phyloP scores from a whole-genome alignment of 768 basidiomycete species.

The Filobasidium floriforme region DNA sequence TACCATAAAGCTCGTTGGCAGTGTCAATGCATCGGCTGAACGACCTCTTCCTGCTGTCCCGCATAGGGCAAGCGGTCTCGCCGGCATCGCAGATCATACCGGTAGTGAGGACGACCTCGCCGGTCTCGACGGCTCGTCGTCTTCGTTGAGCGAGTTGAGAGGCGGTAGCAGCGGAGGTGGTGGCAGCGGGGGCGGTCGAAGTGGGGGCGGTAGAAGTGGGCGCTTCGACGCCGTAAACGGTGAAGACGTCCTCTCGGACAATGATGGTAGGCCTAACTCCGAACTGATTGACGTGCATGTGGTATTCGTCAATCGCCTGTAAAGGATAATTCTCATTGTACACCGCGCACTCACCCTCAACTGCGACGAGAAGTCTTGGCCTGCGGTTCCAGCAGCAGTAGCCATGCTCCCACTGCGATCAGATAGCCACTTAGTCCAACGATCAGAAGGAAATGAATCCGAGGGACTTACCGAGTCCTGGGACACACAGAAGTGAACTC shows the following conservation, averaged over 20 bases:
- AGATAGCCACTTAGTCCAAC: background rate
- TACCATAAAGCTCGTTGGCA: background rate
- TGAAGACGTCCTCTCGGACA: constrained; percentile 1
- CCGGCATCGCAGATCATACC: background rate
- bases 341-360: background rate
- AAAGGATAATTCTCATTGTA: too few relatives aligned
- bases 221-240: background rate
- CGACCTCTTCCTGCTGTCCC: background rate
- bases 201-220: background rate
- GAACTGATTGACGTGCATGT: too few relatives aligned
- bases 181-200: background rate
- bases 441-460: background rate
- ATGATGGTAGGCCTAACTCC: background rate
- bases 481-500: background rate
- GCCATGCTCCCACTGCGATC: background rate
- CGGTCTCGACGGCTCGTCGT: constrained; percentile 2
- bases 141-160: background rate
- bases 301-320: too few relatives aligned
- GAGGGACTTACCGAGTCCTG: background rate
- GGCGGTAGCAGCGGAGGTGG: background rate
- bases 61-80: constrained; percentile 1
- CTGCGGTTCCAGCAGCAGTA: background rate
- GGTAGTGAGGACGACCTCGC: background rate
- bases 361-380: background rate
- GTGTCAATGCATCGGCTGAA: constrained; percentile 3